Conservation (phyloP, 352 stramenopile genomes). For the Poterioochromonas sp. region DNA sequence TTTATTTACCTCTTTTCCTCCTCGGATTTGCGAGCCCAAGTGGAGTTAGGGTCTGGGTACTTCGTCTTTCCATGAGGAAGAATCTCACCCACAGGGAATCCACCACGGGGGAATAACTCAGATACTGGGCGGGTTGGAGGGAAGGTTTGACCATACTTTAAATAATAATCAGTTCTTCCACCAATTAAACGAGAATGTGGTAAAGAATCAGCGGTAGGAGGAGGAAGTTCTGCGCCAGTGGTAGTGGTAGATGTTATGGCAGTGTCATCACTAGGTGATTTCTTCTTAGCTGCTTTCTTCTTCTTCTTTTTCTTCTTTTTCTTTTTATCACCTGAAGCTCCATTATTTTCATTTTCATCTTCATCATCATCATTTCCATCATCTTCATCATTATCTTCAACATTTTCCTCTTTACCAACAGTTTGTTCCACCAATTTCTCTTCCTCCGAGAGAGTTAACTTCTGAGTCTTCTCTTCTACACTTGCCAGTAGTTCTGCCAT, state of each 20-base stretch:
- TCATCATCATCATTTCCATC: constrained; percentile 43
- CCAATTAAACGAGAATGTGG: constrained; percentile 47
- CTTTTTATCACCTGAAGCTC: constrained; percentile 19
- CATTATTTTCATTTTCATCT: constrained; percentile 34
- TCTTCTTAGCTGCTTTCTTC: constrained; percentile 63
- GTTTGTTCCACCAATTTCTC: background rate
- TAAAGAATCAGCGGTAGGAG: constrained; percentile 44
- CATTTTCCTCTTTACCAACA: background rate
- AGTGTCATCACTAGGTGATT: constrained; percentile 39
- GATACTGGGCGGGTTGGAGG: constrained; percentile 83
- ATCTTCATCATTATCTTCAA: constrained; percentile 43
- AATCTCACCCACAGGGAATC: constrained; percentile 84
- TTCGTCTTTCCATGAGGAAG: constrained; percentile 55
- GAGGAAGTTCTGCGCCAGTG: constrained; percentile 25
- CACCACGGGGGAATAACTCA: constrained; percentile 55
- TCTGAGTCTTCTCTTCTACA: too few relatives aligned
- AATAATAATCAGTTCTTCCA: constrained; percentile 45
- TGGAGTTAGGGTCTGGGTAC: constrained; percentile 76
- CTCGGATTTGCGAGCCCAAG: constrained; percentile 61
- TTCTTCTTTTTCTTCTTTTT: constrained; percentile 67
- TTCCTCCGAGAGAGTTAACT: too few relatives aligned
- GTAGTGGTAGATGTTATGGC: constrained; percentile 4
- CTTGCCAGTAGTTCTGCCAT: too few relatives aligned
- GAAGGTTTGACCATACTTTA: constrained; percentile 81
- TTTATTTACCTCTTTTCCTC: constrained; percentile 12